These are phyloP conservation scores for Boletus coccyginus DNA, from an alignment of 768 basidiomycete genomes.

Conservation along the genomic window DNA sequence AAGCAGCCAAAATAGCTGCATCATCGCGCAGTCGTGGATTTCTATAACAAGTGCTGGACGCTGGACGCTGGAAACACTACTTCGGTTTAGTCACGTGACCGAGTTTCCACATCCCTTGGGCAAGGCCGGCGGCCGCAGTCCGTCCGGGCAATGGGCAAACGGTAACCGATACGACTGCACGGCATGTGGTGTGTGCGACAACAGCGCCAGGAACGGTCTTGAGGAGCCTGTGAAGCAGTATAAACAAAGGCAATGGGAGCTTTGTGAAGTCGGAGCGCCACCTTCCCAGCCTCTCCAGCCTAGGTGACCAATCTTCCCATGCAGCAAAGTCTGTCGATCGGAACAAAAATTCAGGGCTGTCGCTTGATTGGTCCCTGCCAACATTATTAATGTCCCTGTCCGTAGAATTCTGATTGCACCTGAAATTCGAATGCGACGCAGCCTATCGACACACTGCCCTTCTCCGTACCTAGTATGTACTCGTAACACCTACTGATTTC, in stretches of 20 bases:
- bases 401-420: neutral
- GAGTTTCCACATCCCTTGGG: slow-evolving; percentile 16
- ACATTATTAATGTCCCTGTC: neutral
- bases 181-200: too few species aligned
- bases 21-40: neutral
- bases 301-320: too few species aligned
- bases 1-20: slow-evolving; percentile 29
- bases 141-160: too few species aligned
- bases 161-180: too few species aligned
- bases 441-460: neutral
- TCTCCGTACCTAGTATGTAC: neutral
- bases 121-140: too few species aligned
- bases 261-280: too few species aligned
- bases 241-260: too few species aligned
- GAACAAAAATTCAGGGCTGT: too few species aligned
- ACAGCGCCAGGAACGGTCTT: too few species aligned
- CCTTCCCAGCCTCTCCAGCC: too few species aligned
- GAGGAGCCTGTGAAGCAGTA: too few species aligned
- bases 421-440: neutral
- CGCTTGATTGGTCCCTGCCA: slow-evolving; percentile 1
- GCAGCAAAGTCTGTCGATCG: neutral
- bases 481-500: neutral
- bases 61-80: neutral
- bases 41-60: neutral
- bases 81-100: neutral